These are phyloP conservation scores for Trichosanthes cucumerina DNA, from an alignment of 306 rosid species.

Conservation along the genomic window DNA sequence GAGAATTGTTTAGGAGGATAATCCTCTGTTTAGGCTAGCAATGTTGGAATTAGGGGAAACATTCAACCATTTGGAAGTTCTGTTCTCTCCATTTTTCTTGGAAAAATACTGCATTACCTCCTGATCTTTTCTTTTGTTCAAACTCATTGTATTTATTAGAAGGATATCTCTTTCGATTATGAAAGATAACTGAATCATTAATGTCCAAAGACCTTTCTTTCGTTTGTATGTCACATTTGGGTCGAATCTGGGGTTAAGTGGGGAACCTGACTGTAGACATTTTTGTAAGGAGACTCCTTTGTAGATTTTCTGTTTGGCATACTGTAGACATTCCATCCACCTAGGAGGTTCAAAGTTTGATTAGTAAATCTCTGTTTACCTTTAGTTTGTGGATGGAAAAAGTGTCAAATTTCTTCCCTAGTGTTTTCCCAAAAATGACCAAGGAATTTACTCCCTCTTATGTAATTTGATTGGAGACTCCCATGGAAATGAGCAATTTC, in stretches of 20 bases:
- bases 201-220: neutral
- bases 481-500: neutral
- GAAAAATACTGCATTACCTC: neutral
- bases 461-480: neutral
- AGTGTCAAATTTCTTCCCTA: neutral
- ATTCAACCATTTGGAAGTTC: too few species aligned
- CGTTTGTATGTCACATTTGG: neutral
- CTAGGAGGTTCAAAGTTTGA: neutral
- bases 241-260: neutral
- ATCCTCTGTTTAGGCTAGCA: neutral
- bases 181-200: neutral
- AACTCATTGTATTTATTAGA: neutral
- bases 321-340: neutral
- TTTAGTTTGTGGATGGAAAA: neutral
- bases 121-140: neutral
- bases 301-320: neutral
- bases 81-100: neutral
- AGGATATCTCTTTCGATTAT: neutral
- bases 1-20: neutral
- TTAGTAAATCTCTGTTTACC: neutral
- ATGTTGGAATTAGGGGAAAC: neutral
- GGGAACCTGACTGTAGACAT: neutral
- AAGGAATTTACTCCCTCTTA: neutral
- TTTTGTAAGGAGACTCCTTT: neutral
- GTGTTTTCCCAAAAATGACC: neutral